Conservation (phyloP, 139 green algal species). For the Pycnococcus provasolii region DNA sequence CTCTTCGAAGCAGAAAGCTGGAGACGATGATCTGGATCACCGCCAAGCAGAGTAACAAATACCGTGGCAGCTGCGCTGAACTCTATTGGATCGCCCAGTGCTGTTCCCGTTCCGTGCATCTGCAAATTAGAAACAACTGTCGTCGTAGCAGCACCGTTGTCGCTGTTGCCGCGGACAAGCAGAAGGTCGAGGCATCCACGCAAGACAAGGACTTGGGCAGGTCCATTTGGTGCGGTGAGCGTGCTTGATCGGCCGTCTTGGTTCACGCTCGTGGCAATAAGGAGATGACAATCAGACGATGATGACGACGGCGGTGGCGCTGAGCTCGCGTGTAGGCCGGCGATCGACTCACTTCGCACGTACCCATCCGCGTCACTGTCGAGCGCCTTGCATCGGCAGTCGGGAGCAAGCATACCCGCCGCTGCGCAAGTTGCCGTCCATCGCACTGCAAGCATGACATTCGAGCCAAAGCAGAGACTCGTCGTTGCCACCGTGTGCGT, state of each 20-base stretch:
- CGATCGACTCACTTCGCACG: constrained; percentile 43
- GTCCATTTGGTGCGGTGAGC: constrained; percentile 76
- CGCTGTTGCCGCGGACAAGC: background rate
- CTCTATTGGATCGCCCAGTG: constrained; percentile 54
- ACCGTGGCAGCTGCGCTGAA: background rate
- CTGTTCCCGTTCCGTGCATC: constrained; percentile 43
- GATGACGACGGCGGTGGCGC: no score
- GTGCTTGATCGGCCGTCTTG: constrained; percentile 70
- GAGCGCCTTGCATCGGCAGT: constrained; percentile 75
- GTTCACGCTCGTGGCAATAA: constrained; percentile 35
- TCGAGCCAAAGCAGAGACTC: no score
- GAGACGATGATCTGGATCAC: no score
- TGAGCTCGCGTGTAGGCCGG: background rate
- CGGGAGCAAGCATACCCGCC: background rate
- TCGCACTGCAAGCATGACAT: no score
- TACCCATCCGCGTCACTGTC: constrained; percentile 69
- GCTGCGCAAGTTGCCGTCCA: no score
- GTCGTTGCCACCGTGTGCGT: no score
- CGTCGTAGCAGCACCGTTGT: background rate
- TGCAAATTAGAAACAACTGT: background rate
- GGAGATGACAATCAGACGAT: no score
- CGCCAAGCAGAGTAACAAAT: background rate
- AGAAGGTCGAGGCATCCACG: constrained; percentile 32
- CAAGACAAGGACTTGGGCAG: constrained; percentile 64
- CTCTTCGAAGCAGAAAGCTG: no score